Base-by-base conservation (phyloP, 768 basidiomycete species). In the Lyophyllum semitale region DNA sequence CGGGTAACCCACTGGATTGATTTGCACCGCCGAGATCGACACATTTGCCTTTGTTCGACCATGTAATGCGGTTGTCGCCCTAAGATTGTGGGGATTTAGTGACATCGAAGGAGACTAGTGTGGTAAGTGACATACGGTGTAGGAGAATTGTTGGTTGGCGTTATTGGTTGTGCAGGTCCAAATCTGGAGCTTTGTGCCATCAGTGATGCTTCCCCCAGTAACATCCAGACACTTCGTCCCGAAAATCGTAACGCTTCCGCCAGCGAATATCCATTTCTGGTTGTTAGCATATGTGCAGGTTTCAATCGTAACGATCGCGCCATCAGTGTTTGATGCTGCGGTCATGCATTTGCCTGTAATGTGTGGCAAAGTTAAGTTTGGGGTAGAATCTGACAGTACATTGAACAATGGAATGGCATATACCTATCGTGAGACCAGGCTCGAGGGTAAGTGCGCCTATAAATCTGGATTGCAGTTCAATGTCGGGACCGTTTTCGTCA, bases 151-250 rank as follows among this genome's bases (percentile, higher is more conserved):
- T 61, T 84, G 81, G 60, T 81, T 81, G 0, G 66, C 51, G 50
- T 76, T 77, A 30, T 68, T 71, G 17, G 58, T 41, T 22, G 60
- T 57, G 60, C 83, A 83, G n/a, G 73, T 77, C 77, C 75, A 82
- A 42, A 84, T 77, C 57, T 84, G 81, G 53, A 84, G 65, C 61
- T 77, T 76, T 7, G 68, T 73, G 11, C 81, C 82, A 55, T 83
- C 76, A 29, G 58, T 59, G 26, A 63, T 75, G 8, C 47, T 66
- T 6, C 83, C 82, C 26, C 67, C 63, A 0, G 71, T 64, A n/a
- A 81, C 77, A 49, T 82, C 80, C 25, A 83, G 66, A 62, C 81
- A 83, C 60, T 80, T 83, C 60, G 72, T 68, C 27, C 73, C 76
- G 53, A 75, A 80, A 25, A 80, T 64, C 37, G 71, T 72, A 33